Conservation (phyloP, 2,329 filamentous ascomycete species). For the Calonectria pseudoturangicola region DNA sequence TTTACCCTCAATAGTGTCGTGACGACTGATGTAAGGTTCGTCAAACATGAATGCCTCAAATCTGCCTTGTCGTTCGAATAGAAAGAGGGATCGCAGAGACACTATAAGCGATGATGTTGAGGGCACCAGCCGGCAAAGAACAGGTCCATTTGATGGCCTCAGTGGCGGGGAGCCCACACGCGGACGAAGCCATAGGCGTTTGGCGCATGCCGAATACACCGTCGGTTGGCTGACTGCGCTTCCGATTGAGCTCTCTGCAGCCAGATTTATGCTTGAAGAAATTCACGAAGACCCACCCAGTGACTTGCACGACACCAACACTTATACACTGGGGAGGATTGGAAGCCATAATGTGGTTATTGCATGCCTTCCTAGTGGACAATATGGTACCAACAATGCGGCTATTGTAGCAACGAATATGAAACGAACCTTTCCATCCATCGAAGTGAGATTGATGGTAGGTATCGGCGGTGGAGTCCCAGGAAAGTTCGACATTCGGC, state of each 20-base stretch:
- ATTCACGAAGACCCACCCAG: not conserved
- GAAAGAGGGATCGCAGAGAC: not conserved
- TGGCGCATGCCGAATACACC: slow-evolving; percentile 2
- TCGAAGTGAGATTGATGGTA: slow-evolving; percentile 35
- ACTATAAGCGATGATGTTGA: not conserved
- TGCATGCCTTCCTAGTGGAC: slow-evolving; percentile 8
- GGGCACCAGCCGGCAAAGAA: not conserved
- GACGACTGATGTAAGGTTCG: too few species aligned
- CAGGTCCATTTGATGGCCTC: not conserved
- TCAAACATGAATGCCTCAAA: not conserved
- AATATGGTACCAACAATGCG: slow-evolving; percentile 19
- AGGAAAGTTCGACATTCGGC: slow-evolving; percentile 29
- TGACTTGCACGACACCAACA: not conserved
- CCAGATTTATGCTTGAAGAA: slow-evolving; percentile 17
- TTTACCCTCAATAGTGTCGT: too few species aligned
- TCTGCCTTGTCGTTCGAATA: not conserved
- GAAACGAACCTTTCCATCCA: slow-evolving; percentile 18
- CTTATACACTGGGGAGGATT: slow-evolving; percentile 20
- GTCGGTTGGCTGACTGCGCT: slow-evolving; percentile 30
- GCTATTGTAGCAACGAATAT: slow-evolving; percentile 17
- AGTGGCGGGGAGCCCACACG: not conserved
- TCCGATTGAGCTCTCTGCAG: slow-evolving; percentile 18
- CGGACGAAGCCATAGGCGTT: not conserved
- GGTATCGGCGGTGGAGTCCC: slow-evolving; percentile 42
- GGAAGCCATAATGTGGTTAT: slow-evolving; percentile 25